Percentiles rank a stretch among this genome's conserved stretches.
phyloP scores from a whole-genome alignment of 306 rosid genomes.

The Citrullus amarus region DNA sequence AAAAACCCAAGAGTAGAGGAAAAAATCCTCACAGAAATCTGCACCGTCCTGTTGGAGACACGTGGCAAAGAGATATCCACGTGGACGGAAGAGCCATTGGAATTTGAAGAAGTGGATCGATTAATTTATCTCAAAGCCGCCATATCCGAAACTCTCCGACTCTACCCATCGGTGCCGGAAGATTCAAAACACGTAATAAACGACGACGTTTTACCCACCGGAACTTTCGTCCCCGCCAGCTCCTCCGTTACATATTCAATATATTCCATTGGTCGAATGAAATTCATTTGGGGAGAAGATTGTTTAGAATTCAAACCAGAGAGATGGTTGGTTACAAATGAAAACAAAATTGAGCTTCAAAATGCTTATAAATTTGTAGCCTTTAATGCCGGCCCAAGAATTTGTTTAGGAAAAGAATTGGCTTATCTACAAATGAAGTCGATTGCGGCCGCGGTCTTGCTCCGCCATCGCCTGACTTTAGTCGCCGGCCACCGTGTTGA shows the following conservation, averaged over 20 bases:
- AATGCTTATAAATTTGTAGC: slow-evolving; percentile 60
- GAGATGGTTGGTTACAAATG: slow-evolving; percentile 52
- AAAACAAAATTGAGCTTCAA: slow-evolving; percentile 32
- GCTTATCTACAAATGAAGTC: slow-evolving; percentile 94
- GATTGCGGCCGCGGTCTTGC: slow-evolving; percentile 55
- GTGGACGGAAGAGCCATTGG: slow-evolving; percentile 57
- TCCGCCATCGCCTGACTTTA: slow-evolving; percentile 54
- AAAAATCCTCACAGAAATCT: slow-evolving; percentile 46
- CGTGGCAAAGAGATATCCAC: slow-evolving; percentile 38
- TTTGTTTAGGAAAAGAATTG: slow-evolving; percentile 76
- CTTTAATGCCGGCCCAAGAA: slow-evolving; percentile 79
- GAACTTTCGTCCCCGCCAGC: slow-evolving; percentile 59
- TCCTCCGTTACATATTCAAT: slow-evolving; percentile 58
- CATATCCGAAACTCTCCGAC: slow-evolving; percentile 60
- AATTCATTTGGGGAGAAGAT: slow-evolving; percentile 85
- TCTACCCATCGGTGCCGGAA: slow-evolving; percentile 83
- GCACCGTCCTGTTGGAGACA: slow-evolving; percentile 52
- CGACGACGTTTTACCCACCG: slow-evolving; percentile 61
- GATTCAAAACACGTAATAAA: slow-evolving; percentile 62
- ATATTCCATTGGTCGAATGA: slow-evolving; percentile 68
- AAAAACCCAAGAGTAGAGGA: slow-evolving; percentile 45
- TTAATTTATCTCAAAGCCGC: slow-evolving; percentile 67
- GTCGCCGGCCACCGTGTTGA: slow-evolving; percentile 59
- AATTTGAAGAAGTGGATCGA: slow-evolving; percentile 73
- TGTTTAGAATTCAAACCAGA: slow-evolving; percentile 77